Percentiles rank a stretch among this genome's conserved stretches.
Conservation (phyloP, 495 filamentous ascomycete species). For the Talaromyces adpressus region DNA sequence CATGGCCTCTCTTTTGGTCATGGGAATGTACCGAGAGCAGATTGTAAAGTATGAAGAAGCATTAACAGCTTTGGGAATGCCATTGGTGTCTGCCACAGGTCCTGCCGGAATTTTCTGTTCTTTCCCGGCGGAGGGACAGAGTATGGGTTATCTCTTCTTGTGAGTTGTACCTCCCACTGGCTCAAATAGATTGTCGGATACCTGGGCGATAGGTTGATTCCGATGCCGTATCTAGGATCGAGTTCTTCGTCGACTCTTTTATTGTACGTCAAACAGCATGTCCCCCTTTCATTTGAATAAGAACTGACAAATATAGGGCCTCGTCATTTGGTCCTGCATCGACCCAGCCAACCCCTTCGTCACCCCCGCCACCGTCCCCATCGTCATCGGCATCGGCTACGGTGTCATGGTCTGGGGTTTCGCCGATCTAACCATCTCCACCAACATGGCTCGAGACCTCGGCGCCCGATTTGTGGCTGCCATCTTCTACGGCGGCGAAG, state of each 20-base stretch:
- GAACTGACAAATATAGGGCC: slow-evolving; percentile 16
- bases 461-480: slow-evolving; percentile 48
- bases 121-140: slow-evolving; percentile 36
- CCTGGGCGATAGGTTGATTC: background rate
- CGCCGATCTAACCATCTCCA: slow-evolving; percentile 39
- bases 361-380: slow-evolving; percentile 33
- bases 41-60: slow-evolving; percentile 30
- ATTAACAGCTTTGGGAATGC: slow-evolving; percentile 17
- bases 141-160: slow-evolving; percentile 43
- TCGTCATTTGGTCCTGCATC: slow-evolving; percentile 47
- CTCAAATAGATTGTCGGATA: background rate
- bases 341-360: slow-evolving; percentile 50
- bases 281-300: background rate
- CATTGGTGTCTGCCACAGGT: slow-evolving; percentile 35
- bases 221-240: slow-evolving; percentile 12
- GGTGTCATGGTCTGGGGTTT: slow-evolving; percentile 44
- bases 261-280: slow-evolving; percentile 21
- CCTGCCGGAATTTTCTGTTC: slow-evolving; percentile 39
- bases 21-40: slow-evolving; percentile 43
- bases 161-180: slow-evolving; percentile 12
- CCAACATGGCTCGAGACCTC: slow-evolving; percentile 45
- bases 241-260: slow-evolving; percentile 48
- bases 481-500: slow-evolving; percentile 45
- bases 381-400: slow-evolving; percentile 44
- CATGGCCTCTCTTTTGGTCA: slow-evolving; percentile 39